Evolutionary conservation across 2,329 filamentous ascomycete genomes (phyloP), one percentile per base, ranked within the genome.

Genomic region (Periconia digitata): DNA sequence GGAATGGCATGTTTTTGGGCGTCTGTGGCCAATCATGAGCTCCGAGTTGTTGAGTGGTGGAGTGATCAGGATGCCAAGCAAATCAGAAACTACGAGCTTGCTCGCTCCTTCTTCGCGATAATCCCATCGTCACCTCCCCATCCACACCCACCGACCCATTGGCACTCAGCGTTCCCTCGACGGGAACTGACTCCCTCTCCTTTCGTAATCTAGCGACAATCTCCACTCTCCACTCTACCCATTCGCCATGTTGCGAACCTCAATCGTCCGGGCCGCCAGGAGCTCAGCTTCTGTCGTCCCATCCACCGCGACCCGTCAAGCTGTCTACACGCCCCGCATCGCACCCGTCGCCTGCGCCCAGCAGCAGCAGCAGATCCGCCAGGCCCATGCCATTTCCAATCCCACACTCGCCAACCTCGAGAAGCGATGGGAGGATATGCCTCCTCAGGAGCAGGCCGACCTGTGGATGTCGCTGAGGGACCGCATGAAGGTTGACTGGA

Each of bases 391-490:
- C 73, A 95, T 99, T 78, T 95, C 92, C 71, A 97, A 96, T 81
- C 94, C 95, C 64, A 96, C 90, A 50, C 85, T 99, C 70, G 89
- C 90, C 76, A 91, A 95, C 79, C 97, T 99, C 72, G 94, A 99
- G 86, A 96, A 96, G 87, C 84, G 94, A 81, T 99, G 94, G 94
- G 94, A 99, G 81, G 84, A 81, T 57, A 92, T 97, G 89, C 92
- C 92, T 51, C 90, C 94, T 58, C 91, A 96, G 82, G 94, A 99
- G 84, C 94, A 99, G 85, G 94, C 94, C 62, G 94, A 99, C 73
- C 81, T 99, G 67, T 99, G 94, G 94, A 99, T 99, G 94, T 82
- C 88, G 64, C 82, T 99, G 75, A 85, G 94, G 76, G 94, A 99
- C 79, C 88, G 94, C 72, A 99, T 99, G 94, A 96, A 96, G 89